These are phyloP conservation scores for Mycena capillaripes DNA, from an alignment of 768 basidiomycete genomes.

Conservation along the genomic window DNA sequence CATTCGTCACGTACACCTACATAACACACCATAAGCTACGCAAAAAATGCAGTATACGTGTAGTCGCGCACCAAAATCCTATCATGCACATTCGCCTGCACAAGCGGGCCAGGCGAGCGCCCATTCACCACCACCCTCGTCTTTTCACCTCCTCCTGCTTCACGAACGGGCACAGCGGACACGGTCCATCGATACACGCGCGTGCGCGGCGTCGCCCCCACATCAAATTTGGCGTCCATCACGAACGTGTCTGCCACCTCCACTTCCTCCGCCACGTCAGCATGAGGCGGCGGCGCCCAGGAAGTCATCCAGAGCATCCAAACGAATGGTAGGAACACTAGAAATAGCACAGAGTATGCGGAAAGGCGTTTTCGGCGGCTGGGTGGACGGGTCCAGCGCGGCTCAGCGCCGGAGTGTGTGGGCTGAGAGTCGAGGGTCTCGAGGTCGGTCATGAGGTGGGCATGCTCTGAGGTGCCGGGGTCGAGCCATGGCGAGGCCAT, in stretches of 20 bases:
- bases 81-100: constrained; percentile 54
- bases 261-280: too few species aligned
- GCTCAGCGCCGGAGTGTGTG: too few species aligned
- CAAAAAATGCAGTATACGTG: neutral
- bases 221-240: constrained; percentile 44
- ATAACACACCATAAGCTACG: neutral
- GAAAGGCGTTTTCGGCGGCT: too few species aligned
- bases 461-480: too few species aligned
- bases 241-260: constrained; percentile 13
- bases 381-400: too few species aligned
- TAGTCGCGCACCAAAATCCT: constrained; percentile 40
- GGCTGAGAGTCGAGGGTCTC: too few species aligned
- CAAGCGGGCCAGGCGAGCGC: constrained; percentile 54
- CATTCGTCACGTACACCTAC: constrained; percentile 49
- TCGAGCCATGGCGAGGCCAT: too few species aligned
- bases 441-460: too few species aligned
- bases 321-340: too few species aligned
- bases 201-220: constrained; percentile 50
- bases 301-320: too few species aligned
- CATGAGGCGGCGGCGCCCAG: too few species aligned
- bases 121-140: constrained; percentile 65
- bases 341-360: too few species aligned
- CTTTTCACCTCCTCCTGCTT: constrained; percentile 45
- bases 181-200: constrained; percentile 61
- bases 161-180: constrained; percentile 49